phyloP scores from a whole-genome alignment of 139 green algal species.

The Auxenochlorella protothecoides region DNA sequence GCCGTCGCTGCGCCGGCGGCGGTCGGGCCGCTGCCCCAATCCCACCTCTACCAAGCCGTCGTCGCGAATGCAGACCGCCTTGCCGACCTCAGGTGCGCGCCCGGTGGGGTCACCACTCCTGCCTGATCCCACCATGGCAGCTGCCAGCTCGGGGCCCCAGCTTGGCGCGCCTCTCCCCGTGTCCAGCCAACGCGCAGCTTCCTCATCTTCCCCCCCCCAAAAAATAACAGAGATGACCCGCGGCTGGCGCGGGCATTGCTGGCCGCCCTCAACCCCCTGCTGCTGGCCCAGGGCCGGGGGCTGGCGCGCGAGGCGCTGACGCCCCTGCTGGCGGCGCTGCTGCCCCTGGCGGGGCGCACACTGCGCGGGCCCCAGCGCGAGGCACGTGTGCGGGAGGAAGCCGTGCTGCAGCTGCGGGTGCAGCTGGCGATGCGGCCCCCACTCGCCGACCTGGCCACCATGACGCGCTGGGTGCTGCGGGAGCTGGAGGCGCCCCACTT shows the following conservation, averaged over 20 bases:
- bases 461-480: not conserved
- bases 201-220: no score
- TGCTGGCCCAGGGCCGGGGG: constrained; percentile 31
- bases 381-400: constrained; percentile 14
- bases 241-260: constrained; percentile 14
- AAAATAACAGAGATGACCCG: constrained; percentile 11
- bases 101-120: no score
- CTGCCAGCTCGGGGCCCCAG: no score
- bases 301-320: not conserved
- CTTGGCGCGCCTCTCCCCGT: no score
- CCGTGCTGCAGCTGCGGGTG: constrained; percentile 21
- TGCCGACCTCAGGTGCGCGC: no score
- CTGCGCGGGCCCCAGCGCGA: constrained; percentile 1
- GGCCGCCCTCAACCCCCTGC: constrained; percentile 24
- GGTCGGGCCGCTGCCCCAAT: no score
- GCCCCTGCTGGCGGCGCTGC: no score
- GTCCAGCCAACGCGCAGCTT: no score
- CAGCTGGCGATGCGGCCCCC: constrained; percentile 24
- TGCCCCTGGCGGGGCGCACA: not conserved
- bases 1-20: no score
- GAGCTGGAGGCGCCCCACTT: not conserved
- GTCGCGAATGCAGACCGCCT: no score
- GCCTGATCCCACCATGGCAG: no score
- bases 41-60: no score
- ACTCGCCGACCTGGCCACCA: not conserved